These are phyloP conservation scores for Hymenoscyphus linearis DNA, from an alignment of 2,329 filamentous ascomycete species.

Conservation along the genomic window DNA sequence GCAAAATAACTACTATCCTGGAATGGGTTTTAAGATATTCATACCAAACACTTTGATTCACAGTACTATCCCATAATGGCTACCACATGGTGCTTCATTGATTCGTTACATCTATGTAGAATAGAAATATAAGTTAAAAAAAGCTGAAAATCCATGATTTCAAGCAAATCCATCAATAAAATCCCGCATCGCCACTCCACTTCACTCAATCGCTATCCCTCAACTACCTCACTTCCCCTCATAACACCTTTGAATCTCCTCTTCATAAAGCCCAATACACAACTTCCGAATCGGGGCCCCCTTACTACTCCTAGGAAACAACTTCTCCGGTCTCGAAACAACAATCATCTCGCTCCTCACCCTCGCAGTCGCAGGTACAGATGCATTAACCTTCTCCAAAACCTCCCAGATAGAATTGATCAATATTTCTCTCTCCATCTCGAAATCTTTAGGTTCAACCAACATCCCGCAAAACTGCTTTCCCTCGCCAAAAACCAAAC, in stretches of 20 bases:
- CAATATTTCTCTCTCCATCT: constrained; percentile 6
- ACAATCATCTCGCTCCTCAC: constrained; percentile 14
- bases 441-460: constrained; percentile 14
- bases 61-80: too few relatives aligned
- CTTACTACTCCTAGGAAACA: constrained; percentile 14
- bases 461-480: constrained; percentile 13
- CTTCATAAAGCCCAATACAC: constrained; percentile 6
- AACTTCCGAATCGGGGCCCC: constrained; percentile 11
- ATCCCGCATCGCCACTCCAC: too few relatives aligned
- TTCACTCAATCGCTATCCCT: neutral
- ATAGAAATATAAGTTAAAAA: too few relatives aligned
- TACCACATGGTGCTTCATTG: too few relatives aligned
- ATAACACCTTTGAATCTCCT: constrained; percentile 8
- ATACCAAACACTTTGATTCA: too few relatives aligned
- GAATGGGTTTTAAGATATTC: too few relatives aligned
- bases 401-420: constrained; percentile 14
- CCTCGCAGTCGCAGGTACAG: constrained; percentile 18
- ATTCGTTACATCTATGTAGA: too few relatives aligned
- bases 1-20: too few relatives aligned
- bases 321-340: constrained; percentile 10
- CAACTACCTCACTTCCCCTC: neutral
- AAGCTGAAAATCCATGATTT: too few relatives aligned
- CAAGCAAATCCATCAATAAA: too few relatives aligned
- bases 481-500: constrained; percentile 34
- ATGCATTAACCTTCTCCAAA: constrained; percentile 15